Percentiles rank a stretch among this genome's conserved stretches.
These are phyloP conservation scores for Candida lessepsii DNA, from an alignment of 805 yeast genomes.

Conservation along the genomic window DNA sequence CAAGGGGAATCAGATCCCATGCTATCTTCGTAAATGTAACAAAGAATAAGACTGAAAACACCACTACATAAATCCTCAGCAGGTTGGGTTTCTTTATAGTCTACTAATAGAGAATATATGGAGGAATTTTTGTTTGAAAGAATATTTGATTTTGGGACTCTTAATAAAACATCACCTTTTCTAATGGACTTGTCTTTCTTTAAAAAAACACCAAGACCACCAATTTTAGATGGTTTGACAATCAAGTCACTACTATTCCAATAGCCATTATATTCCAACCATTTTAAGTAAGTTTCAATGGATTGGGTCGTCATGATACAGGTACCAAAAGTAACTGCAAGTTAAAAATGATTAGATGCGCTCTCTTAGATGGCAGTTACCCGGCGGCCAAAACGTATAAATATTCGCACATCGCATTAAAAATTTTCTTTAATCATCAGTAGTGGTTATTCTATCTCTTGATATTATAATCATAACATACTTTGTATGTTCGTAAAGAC, in stretches of 20 bases:
- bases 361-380: slow-evolving; percentile 12
- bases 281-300: slow-evolving; percentile 26
- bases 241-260: slow-evolving; percentile 42
- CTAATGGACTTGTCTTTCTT: slow-evolving; percentile 10
- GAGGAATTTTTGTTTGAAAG: slow-evolving; percentile 58
- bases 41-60: slow-evolving; percentile 61
- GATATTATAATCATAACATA: slow-evolving; percentile 50
- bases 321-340: no score
- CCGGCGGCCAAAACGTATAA: slow-evolving; percentile 9
- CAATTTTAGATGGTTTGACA: slow-evolving; percentile 23
- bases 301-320: slow-evolving; percentile 3
- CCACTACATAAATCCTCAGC: slow-evolving; percentile 47
- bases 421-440: slow-evolving; percentile 52
- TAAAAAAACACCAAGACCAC: slow-evolving; percentile 78
- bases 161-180: slow-evolving; percentile 36
- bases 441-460: slow-evolving; percentile 79
- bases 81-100: slow-evolving; percentile 30
- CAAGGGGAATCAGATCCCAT: slow-evolving; percentile 74
- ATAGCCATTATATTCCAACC: slow-evolving; percentile 58
- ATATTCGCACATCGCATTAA: slow-evolving; percentile 20
- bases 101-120: slow-evolving; percentile 66
- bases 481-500: slow-evolving; percentile 42
- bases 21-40: slow-evolving; percentile 69
- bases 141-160: slow-evolving; percentile 61
- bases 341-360: no score